phyloP scores from a whole-genome alignment of 768 basidiomycete genomes.

The Suillus tomentosus region DNA sequence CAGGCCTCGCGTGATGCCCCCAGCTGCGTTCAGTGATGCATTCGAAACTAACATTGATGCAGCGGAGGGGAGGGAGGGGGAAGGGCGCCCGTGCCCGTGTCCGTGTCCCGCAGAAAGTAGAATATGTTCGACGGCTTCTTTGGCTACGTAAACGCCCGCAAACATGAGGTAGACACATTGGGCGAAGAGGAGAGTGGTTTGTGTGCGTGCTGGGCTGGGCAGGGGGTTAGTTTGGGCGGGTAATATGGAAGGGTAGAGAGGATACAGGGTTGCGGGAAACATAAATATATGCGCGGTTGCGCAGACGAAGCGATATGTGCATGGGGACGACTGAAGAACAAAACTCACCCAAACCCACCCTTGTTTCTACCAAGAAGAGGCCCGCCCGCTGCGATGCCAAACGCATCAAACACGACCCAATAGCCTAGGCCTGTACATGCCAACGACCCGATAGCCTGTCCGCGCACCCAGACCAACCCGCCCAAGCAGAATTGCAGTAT shows the following conservation, averaged over 20 bases:
- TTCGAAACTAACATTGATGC: background rate
- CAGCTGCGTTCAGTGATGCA: background rate
- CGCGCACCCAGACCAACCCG: constrained; percentile 82
- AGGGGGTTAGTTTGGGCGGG: background rate
- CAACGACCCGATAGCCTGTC: constrained; percentile 86
- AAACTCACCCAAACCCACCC: constrained; percentile 64
- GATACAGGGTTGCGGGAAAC: background rate
- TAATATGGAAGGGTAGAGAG: background rate
- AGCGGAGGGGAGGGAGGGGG: background rate
- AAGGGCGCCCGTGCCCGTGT: constrained; percentile 55
- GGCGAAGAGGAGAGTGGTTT: constrained; percentile 77
- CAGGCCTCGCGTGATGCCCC: constrained; percentile 23
- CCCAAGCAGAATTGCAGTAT: constrained; percentile 61
- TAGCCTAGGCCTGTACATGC: constrained; percentile 92
- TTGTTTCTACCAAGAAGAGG: constrained; percentile 26
- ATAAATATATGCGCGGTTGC: background rate
- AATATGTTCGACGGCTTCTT: constrained; percentile 94
- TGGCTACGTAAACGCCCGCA: constrained; percentile 92
- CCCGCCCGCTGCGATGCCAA: constrained; percentile 62
- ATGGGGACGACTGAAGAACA: constrained; percentile 22
- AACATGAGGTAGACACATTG: constrained; percentile 95
- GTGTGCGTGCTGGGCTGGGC: constrained; percentile 61
- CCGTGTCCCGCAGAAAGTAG: constrained; percentile 79
- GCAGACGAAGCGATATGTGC: background rate
- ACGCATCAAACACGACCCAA: constrained; percentile 93